Conservation (phyloP, 179 eudicot species). For the Patellifolia procumbens region DNA sequence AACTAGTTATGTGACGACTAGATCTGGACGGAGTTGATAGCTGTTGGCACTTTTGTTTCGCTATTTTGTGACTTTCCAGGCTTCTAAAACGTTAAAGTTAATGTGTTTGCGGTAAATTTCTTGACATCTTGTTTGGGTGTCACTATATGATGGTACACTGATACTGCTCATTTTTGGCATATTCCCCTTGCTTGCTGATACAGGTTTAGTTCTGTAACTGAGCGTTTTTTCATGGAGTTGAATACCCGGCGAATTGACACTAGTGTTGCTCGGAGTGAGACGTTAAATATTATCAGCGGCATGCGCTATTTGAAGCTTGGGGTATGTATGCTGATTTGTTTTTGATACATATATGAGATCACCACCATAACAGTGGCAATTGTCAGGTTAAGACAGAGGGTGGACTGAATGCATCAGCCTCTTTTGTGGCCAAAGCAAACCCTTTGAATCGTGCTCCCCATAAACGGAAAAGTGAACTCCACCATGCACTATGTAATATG, state of each 20-base stretch:
- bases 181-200: conserved; percentile 3
- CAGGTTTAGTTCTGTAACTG: conserved; percentile 98
- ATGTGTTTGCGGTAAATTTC: background rate
- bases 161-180: background rate
- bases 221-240: conserved; percentile 97
- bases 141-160: background rate
- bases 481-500: conserved; percentile 97
- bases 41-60: background rate
- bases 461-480: conserved; percentile 97
- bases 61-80: background rate
- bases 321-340: conserved; percentile 52
- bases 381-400: conserved; percentile 97
- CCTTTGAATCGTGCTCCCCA: conserved; percentile 95
- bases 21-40: background rate
- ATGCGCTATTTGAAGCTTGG: conserved; percentile 98
- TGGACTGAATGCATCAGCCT: conserved; percentile 96
- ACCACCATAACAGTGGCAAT: conserved; percentile 32
- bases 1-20: background rate
- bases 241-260: conserved; percentile 93
- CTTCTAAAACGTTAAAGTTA: background rate
- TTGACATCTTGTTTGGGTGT: conserved; percentile 1
- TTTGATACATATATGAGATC: background rate
- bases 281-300: conserved; percentile 93
- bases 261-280: conserved; percentile 87
- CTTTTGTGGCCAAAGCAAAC: conserved; percentile 96